phyloP scores from a whole-genome alignment of 1,284 basidiomycete genomes.

The Ceratobasidium sp. region DNA sequence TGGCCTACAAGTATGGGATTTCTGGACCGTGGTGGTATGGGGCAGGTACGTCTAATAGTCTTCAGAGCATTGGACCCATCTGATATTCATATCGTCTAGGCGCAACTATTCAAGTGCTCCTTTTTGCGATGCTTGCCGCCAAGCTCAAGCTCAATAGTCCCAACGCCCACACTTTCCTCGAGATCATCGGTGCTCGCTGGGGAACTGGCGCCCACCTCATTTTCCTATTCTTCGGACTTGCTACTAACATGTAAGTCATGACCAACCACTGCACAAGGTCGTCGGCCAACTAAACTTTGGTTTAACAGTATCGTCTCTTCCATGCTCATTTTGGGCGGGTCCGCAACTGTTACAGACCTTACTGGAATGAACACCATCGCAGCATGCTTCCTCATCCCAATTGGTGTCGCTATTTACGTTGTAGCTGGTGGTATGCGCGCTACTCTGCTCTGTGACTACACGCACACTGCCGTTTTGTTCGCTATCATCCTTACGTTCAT shows the following conservation, averaged over 20 bases:
- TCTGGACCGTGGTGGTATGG: conserved; percentile 75
- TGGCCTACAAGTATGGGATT: conserved; percentile 84
- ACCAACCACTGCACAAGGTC: not conserved
- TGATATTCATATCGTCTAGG: conserved; percentile 47
- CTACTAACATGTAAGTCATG: conserved; percentile 33
- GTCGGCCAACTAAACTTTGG: conserved; percentile 42
- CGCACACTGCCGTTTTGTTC: conserved; percentile 82
- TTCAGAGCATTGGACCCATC: not conserved
- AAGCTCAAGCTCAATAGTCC: conserved; percentile 67
- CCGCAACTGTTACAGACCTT: conserved; percentile 65
- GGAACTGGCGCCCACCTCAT: conserved; percentile 65
- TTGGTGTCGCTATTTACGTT: conserved; percentile 64
- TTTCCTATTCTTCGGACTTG: conserved; percentile 68
- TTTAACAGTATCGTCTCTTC: conserved; percentile 68
- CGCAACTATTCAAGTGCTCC: conserved; percentile 53
- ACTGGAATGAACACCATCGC: conserved; percentile 65
- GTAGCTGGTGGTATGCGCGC: conserved; percentile 58
- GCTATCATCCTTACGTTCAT: conserved; percentile 76
- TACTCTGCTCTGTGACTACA: conserved; percentile 61
- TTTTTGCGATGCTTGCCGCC: conserved; percentile 59
- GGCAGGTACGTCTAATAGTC: conserved; percentile 45
- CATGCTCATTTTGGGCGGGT: conserved; percentile 67
- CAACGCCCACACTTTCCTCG: conserved; percentile 65
- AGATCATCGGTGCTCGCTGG: conserved; percentile 66
- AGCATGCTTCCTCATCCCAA: conserved; percentile 69